A percentile compares a stretch with the other conserved stretches of the same genome.
Conservation (phyloP, 2,329 filamentous ascomycete species). For the Botrytis porri region DNA sequence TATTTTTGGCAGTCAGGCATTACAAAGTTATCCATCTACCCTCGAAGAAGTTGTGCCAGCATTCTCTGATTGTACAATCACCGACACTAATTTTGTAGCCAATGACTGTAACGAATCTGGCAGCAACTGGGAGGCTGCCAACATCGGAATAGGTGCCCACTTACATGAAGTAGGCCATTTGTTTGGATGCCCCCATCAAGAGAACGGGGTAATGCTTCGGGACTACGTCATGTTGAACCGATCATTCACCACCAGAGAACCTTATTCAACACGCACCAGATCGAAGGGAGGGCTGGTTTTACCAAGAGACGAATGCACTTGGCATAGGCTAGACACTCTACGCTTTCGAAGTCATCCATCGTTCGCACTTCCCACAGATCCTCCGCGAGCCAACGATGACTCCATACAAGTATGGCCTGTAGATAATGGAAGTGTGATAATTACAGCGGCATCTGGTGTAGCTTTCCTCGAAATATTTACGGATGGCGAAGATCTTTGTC, state of each 20-base stretch:
- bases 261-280: constrained; percentile 83
- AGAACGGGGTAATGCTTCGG: constrained; percentile 85
- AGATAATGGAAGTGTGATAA: constrained; percentile 70
- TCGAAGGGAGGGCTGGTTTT: constrained; percentile 74
- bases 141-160: constrained; percentile 89
- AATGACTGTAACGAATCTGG: constrained; percentile 86
- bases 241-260: constrained; percentile 76
- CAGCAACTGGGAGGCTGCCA: constrained; percentile 93
- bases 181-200: constrained; percentile 86
- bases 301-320: constrained; percentile 78
- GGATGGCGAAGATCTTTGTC: constrained; percentile 78
- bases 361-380: constrained; percentile 79
- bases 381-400: constrained; percentile 59
- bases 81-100: constrained; percentile 73
- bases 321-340: constrained; percentile 86
- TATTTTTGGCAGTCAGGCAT: constrained; percentile 86
- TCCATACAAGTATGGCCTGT: constrained; percentile 85
- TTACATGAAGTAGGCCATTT: constrained; percentile 87
- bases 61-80: constrained; percentile 87
- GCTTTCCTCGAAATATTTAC: constrained; percentile 80
- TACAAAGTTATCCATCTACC: constrained; percentile 86
- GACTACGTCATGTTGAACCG: constrained; percentile 85
- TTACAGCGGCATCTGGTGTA: constrained; percentile 77
- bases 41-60: constrained; percentile 88
- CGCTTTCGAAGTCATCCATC: constrained; percentile 88